Evolutionary conservation across 345 rosid genomes (phyloP), one percentile per base, ranked within the genome.

Genomic region (Citrus maxima): DNA sequence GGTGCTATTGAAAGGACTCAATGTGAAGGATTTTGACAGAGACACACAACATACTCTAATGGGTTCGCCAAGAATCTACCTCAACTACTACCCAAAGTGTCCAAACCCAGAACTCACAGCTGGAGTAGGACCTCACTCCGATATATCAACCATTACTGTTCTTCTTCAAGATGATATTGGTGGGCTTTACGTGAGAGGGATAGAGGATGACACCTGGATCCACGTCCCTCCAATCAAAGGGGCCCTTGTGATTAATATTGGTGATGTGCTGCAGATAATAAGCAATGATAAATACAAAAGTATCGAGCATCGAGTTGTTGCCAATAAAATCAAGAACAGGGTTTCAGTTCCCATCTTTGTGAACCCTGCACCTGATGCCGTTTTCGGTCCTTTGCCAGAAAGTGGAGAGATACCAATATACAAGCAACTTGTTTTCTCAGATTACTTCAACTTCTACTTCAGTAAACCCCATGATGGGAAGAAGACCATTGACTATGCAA

Each of bases 221-320:
- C 79, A 82, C 24, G 81, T 84, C 27, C 84, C 85, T 5, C 85
- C 85, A 0, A 64, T 78, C n/a, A 27, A 76, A 2, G 87, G 84
- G 12, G 78, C 85, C 9, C 80, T 84, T 22, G 81, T 86, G 19
- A 61, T 84, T 72, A 83, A 83, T 64, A n/a, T 74, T 2, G 77
- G 86, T 14, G 82, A 83, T 66, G 62, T 35, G 32, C 42, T 81
- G 22, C 85, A 86, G 62, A 83, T 86, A 49, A 70, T 86, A 79
- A 83, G 88, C 81, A 83, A 83, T 56, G 84, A 67, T n/a, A 6
- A 32, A 9, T 86, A 79, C 81, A 76, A 75, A 37, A 79, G 85
- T 37, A 55, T 82, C 1, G 83, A 86, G 83, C 87, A 84, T 37
- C 77, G 80, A 6, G 83, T 61, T 32, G 70, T 78, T 56, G 78